Percentiles rank a stretch among this genome's conserved stretches.
phyloP scores from a whole-genome alignment of 768 basidiomycete genomes.

The Zangia roseola region DNA sequence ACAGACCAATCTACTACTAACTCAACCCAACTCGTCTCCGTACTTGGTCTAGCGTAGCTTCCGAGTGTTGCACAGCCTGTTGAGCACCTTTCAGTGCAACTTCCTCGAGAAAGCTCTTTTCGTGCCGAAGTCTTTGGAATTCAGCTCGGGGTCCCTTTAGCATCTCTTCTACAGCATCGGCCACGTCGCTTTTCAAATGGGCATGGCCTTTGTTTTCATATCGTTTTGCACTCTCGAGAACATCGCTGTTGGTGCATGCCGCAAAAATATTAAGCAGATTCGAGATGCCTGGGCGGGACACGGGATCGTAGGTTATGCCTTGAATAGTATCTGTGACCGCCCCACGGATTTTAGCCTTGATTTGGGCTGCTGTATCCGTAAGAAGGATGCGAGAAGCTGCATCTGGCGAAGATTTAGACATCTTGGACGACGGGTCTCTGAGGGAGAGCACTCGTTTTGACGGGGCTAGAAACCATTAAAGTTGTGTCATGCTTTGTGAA shows the following conservation, averaged over 20 bases:
- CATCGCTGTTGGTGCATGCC: slow-evolving; percentile 58
- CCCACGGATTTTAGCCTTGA: slow-evolving; percentile 66
- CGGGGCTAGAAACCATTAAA: slow-evolving; percentile 71
- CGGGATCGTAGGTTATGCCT: slow-evolving; percentile 80
- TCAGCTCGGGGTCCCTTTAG: slow-evolving; percentile 67
- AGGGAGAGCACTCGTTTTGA: slow-evolving; percentile 85
- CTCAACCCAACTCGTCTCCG: slow-evolving; percentile 61
- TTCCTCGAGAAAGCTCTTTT: slow-evolving; percentile 56
- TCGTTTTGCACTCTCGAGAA: slow-evolving; percentile 43
- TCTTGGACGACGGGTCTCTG: slow-evolving; percentile 81
- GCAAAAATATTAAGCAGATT: slow-evolving; percentile 81
- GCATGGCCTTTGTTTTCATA: slow-evolving; percentile 62
- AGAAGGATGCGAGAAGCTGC: slow-evolving; percentile 80
- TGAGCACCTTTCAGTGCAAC: slow-evolving; percentile 65
- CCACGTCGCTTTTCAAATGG: slow-evolving; percentile 70
- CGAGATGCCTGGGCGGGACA: slow-evolving; percentile 74
- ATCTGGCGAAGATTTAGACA: slow-evolving; percentile 92
- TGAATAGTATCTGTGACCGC: slow-evolving; percentile 84
- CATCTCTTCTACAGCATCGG: slow-evolving; percentile 66
- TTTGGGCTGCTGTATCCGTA: slow-evolving; percentile 65
- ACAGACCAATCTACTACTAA: slow-evolving; percentile 16
- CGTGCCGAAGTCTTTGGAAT: slow-evolving; percentile 61
- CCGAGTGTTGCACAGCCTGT: slow-evolving; percentile 61
- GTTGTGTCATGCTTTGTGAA: background rate
- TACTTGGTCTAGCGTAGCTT: slow-evolving; percentile 64